Evolutionary conservation across 208 protist genomes (phyloP), one percentile per base, ranked within the genome.

Genomic region (Trypanosoma scelopori): DNA sequence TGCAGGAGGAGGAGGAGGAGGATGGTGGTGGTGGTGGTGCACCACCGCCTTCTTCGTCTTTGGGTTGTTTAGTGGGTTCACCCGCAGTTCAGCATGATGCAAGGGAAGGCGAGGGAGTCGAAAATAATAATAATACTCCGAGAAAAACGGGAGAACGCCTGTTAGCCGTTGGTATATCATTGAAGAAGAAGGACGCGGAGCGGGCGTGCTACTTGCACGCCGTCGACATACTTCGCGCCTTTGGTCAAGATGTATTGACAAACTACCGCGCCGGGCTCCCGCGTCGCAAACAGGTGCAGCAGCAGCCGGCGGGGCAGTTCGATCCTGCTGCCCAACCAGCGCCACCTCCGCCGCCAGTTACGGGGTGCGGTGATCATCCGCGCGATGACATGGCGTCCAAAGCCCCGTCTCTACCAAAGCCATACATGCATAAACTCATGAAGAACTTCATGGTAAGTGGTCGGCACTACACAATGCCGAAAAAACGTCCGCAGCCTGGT

Each of bases 131-230:
- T 25, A 12, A 45, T 45, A 37, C 13, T 5, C 16, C 22, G 15
- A 46, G 46, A 39, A 50, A 81, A 48, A 51, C 69, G 11, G 20
- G 46, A 11, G 47, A 68, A 53, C 49, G 60, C 23, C 43, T 72
- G 6, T 48, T 93, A 5, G 89, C 85, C 13, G 45, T 91, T 22
- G 89, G 89, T 27, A 65, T 90, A 6, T 79, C 83, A 11, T 74
- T 95, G 20, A 91, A 92, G 63, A 87, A 89, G 62, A 84, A 85
- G 55, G 89, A 95, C 63, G 89, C 89, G 2, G 81, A 89, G 52
- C 71, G 89, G 11, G 70, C 76, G 45, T 95, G 89, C 65, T 93
- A 78, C 66, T 5, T 95, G 6, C 89, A 95, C 71, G 89, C 89
- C 39, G 86, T 81, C 3, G 68, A 78, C 28, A 43, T 95, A 25